Conservation (phyloP, 768 basidiomycete genomes). For the Termitomyces eurrhizus region DNA sequence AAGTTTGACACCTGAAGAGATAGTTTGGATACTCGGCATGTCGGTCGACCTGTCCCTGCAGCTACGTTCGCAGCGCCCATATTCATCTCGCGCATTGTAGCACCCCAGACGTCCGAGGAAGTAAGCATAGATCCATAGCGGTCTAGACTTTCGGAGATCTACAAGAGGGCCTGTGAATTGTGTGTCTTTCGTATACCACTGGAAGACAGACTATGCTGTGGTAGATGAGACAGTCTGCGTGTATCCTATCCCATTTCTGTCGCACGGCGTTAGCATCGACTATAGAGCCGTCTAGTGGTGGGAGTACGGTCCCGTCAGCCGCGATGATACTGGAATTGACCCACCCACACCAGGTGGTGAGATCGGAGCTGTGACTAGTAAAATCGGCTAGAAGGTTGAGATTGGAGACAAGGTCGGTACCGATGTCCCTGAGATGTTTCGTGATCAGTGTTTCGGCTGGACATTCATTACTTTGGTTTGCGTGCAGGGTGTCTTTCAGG, state of each 20-base stretch:
- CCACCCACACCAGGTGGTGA: conserved; percentile 30
- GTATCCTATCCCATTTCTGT: conserved; percentile 12
- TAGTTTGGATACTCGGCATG: not conserved
- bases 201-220: conserved; percentile 12
- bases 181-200: not conserved
- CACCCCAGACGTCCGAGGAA: conserved; percentile 8
- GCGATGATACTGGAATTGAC: conserved; percentile 18
- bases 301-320: conserved; percentile 9
- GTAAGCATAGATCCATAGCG: conserved; percentile 11
- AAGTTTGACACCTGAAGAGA: conserved; percentile 9
- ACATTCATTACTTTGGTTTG: not conserved
- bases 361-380: conserved; percentile 20
- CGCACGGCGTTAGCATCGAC: conserved; percentile 5
- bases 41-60: not conserved
- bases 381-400: conserved; percentile 31
- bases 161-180: not conserved
- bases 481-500: not conserved
- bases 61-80: not conserved
- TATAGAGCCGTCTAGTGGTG: not conserved
- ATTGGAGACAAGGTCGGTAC: conserved; percentile 34
- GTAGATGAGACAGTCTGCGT: conserved; percentile 13
- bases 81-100: conserved; percentile 1
- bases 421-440: conserved; percentile 33
- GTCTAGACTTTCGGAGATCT: conserved; percentile 13
- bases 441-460: conserved; percentile 26